These are phyloP conservation scores for Talaromyces sp. DNA, from an alignment of 2,329 filamentous ascomycete species.

Conservation along the genomic window DNA sequence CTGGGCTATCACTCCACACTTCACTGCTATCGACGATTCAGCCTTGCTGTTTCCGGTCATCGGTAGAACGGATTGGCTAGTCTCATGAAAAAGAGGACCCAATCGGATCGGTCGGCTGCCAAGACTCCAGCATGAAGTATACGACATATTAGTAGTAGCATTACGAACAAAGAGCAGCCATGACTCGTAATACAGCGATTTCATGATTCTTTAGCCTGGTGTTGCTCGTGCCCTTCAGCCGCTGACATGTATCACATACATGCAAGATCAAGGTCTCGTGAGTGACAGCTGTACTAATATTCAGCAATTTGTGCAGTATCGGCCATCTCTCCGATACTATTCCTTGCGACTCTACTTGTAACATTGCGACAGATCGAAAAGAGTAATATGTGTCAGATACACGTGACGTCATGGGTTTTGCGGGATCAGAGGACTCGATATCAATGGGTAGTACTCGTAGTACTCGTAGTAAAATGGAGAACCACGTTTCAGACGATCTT, in stretches of 20 bases:
- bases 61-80: background rate
- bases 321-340: background rate
- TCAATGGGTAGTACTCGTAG: no score
- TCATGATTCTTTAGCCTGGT: background rate
- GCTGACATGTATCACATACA: background rate
- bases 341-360: no score
- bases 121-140: background rate
- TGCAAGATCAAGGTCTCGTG: background rate
- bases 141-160: background rate
- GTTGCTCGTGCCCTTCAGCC: background rate
- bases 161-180: background rate
- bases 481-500: background rate
- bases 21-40: background rate
- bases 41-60: conserved; percentile 7
- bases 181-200: background rate
- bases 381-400: background rate
- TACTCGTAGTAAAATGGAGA: background rate
- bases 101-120: background rate
- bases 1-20: background rate
- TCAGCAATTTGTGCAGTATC: background rate
- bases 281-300: background rate
- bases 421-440: no score
- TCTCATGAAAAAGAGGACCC: background rate
- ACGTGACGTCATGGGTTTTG: background rate
- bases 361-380: background rate